phyloP scores from a whole-genome alignment of 2,329 filamentous ascomycete genomes.

The Cryphonectria nitschkei region DNA sequence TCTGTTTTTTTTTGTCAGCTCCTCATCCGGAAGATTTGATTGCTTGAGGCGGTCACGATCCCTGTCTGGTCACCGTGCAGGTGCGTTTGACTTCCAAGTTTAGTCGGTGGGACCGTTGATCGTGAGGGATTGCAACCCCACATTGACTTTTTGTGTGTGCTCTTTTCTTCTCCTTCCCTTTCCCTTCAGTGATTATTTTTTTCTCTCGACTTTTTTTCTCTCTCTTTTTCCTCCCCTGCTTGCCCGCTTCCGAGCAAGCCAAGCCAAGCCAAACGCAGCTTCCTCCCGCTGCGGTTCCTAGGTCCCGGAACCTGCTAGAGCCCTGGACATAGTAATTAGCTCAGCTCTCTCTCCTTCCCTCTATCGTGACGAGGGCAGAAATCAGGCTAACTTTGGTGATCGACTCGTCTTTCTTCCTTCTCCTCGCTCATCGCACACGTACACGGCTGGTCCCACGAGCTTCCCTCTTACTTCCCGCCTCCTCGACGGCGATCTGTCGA shows the following conservation, averaged over 20 bases:
- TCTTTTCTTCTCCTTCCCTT: background rate
- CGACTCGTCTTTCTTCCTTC: background rate
- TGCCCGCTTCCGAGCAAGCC: conserved; percentile 13
- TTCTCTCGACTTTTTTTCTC: background rate
- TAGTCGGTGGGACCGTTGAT: conserved; percentile 26
- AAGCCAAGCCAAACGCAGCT: conserved; percentile 9
- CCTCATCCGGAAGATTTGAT: conserved; percentile 6
- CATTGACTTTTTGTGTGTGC: conserved; percentile 10
- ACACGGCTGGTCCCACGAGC: conserved; percentile 5
- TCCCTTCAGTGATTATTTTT: background rate
- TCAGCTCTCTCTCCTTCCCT: background rate
- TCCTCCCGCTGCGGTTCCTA: conserved; percentile 8
- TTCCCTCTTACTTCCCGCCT: background rate
- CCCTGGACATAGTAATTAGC: background rate
- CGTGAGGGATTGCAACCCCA: conserved; percentile 26
- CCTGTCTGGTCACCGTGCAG: conserved; percentile 20
- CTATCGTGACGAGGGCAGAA: background rate
- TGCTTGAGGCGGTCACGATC: conserved; percentile 27
- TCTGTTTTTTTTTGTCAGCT: conserved; percentile 15
- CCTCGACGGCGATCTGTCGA: conserved; percentile 7
- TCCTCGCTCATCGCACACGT: background rate
- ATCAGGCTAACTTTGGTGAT: background rate
- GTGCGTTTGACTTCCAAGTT: conserved; percentile 25
- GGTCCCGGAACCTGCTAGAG: background rate
- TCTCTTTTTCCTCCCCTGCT: background rate